Evolutionary conservation across 2,329 filamentous ascomycete species (phyloP).

Genomic region (Orbilia ellipsospora): DNA sequence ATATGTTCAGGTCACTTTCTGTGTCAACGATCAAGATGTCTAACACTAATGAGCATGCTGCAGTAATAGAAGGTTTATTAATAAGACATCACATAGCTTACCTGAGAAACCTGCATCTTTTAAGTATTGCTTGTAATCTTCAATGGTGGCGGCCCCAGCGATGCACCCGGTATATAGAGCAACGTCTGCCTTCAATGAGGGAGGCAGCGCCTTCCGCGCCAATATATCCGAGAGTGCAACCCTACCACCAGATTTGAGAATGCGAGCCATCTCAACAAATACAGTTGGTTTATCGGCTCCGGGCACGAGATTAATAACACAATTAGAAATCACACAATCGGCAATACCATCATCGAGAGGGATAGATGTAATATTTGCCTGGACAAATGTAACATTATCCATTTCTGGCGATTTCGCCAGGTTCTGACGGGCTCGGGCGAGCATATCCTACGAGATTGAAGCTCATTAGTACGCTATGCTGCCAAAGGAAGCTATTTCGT

Average conservation of each 20-base stretch:
- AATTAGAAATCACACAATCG: conserved; percentile 73
- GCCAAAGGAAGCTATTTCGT: background rate
- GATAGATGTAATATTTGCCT: conserved; percentile 66
- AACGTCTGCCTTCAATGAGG: conserved; percentile 66
- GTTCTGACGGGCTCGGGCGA: conserved; percentile 66
- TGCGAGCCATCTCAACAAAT: conserved; percentile 70
- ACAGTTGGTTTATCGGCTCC: conserved; percentile 67
- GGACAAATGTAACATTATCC: conserved; percentile 67
- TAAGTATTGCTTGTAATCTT: conserved; percentile 68
- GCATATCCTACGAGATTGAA: conserved; percentile 66
- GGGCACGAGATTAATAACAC: conserved; percentile 72
- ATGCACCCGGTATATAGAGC: conserved; percentile 72
- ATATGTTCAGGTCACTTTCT: conserved; percentile 30
- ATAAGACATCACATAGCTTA: background rate
- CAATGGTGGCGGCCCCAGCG: conserved; percentile 68
- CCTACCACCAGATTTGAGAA: conserved; percentile 70
- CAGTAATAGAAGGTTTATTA: background rate
- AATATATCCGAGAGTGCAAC: conserved; percentile 73
- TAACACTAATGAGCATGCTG: background rate
- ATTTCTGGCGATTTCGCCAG: conserved; percentile 48
- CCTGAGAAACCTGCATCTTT: conserved; percentile 55
- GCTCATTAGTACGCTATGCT: background rate
- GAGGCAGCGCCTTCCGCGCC: conserved; percentile 66
- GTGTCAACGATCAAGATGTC: conserved; percentile 34
- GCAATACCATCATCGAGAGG: conserved; percentile 63